Percentiles rank a stretch among this genome's conserved stretches.
phyloP scores from a whole-genome alignment of 257 asterid genomes.

The Solanum corneliomulleri region DNA sequence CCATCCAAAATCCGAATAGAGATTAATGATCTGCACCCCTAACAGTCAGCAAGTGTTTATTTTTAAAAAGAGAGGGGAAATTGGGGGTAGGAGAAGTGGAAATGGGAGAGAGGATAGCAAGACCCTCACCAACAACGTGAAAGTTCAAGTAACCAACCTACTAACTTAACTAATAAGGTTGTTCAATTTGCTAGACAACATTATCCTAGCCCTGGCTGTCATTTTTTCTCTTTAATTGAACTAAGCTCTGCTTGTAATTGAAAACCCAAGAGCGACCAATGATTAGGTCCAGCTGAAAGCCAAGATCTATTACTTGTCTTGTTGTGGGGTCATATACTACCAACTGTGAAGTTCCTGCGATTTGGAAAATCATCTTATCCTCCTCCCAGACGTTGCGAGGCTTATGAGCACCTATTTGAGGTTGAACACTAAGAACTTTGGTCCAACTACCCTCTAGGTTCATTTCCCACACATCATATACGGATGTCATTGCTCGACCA shows the following conservation, averaged over 20 bases:
- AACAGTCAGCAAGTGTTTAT: not conserved
- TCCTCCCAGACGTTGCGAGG: not conserved
- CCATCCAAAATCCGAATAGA: not conserved
- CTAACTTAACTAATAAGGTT: not conserved
- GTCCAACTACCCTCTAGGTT: not conserved
- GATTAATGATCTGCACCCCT: not conserved
- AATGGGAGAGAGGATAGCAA: not conserved
- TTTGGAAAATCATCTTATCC: not conserved
- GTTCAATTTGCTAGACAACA: not conserved
- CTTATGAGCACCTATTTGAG: not conserved
- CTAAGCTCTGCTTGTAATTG: conserved; percentile 33
- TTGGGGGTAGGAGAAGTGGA: not conserved
- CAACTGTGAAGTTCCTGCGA: not conserved
- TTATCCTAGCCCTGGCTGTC: conserved; percentile 3
- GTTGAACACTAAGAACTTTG: not conserved
- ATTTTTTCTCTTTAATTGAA: conserved; percentile 16
- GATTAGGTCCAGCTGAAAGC: not conserved
- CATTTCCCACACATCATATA: not conserved
- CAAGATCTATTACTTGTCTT: not conserved
- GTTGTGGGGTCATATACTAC: not conserved
- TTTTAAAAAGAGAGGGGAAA: no score
- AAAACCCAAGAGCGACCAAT: conserved; percentile 8
- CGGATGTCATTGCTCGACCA: not conserved
- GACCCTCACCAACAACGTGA: not conserved
- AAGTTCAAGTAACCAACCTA: not conserved